These are phyloP conservation scores for Ploettnerulaceae sp. DNA, from an alignment of 2,329 filamentous ascomycete genomes.

Conservation along the genomic window DNA sequence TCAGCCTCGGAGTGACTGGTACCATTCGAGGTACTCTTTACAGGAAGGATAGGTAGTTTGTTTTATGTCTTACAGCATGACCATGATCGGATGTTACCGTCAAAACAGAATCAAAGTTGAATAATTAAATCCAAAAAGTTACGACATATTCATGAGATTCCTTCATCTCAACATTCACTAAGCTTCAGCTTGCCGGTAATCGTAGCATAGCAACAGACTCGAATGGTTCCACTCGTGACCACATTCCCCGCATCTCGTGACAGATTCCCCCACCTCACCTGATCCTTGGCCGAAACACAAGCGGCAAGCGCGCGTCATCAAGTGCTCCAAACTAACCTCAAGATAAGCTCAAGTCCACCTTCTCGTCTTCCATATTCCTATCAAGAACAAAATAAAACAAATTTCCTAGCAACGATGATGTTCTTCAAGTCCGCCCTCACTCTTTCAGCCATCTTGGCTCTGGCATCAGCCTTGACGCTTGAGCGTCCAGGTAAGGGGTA, in stretches of 20 bases:
- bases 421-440: slow-evolving; percentile 19
- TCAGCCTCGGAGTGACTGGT: too few species aligned
- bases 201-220: too few species aligned
- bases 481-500: slow-evolving; percentile 11
- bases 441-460: slow-evolving; percentile 13
- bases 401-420: slow-evolving; percentile 15
- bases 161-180: too few species aligned
- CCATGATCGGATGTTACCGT: too few species aligned
- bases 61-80: too few species aligned
- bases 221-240: too few species aligned
- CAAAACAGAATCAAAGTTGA: too few species aligned
- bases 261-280: not conserved
- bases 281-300: not conserved
- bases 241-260: not conserved
- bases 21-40: too few species aligned
- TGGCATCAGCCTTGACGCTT: slow-evolving; percentile 14
- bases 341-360: not conserved
- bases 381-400: slow-evolving; percentile 7
- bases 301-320: not conserved
- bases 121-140: too few species aligned
- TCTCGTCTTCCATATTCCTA: slow-evolving; percentile 14
- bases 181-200: too few species aligned
- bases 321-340: not conserved
- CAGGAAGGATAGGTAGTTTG: too few species aligned
- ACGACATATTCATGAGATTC: too few species aligned